phyloP scores from a whole-genome alignment of 106 monocot species.

The Dioscorea zingiberensis region DNA sequence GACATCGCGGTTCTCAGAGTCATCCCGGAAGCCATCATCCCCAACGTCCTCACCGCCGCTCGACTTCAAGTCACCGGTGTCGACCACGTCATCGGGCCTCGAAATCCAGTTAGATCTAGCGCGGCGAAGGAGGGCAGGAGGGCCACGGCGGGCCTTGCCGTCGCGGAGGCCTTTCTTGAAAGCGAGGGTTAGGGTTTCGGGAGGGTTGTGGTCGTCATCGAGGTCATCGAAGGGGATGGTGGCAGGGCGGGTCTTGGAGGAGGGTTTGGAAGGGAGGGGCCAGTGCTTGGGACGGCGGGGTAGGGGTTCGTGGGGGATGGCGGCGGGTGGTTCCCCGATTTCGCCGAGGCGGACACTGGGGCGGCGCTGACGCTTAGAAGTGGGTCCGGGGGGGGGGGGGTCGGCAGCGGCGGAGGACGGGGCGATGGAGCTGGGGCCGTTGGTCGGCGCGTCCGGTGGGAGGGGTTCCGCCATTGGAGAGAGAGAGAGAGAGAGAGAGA shows the following conservation, averaged over 20 bases:
- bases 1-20: too few species aligned
- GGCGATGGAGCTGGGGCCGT: background rate
- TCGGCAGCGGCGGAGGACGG: background rate
- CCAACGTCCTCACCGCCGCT: too few species aligned
- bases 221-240: background rate
- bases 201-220: background rate
- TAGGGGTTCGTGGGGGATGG: slow-evolving; percentile 3
- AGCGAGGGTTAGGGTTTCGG: background rate
- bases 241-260: slow-evolving; percentile 3
- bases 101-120: background rate
- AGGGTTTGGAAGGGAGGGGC: background rate
- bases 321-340: slow-evolving; percentile 28
- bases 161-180: background rate
- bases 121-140: background rate
- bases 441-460: background rate
- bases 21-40: too few species aligned
- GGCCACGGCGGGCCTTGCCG: background rate
- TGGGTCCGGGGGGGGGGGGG: background rate
- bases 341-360: slow-evolving; percentile 88
- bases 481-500: slow-evolving; percentile 3
- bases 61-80: background rate
- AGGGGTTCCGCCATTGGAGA: slow-evolving; percentile 9
- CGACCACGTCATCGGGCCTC: background rate
- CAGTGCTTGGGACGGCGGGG: background rate
- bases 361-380: slow-evolving; percentile 67